phyloP scores from a whole-genome alignment of 2,329 filamentous ascomycete species.

The Lachnellula arida region DNA sequence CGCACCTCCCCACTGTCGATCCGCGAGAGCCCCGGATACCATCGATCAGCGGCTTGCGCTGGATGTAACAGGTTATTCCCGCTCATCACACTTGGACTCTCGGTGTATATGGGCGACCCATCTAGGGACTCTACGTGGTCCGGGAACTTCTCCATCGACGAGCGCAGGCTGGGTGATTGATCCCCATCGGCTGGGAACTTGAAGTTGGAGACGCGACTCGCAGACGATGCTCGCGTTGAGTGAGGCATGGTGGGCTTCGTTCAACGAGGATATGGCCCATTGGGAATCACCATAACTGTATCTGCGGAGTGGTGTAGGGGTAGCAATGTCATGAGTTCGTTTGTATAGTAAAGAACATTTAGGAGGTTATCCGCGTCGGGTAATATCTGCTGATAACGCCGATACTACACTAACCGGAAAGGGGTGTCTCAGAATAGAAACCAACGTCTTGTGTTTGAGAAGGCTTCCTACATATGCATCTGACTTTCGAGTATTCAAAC shows the following conservation, averaged over 20 bases:
- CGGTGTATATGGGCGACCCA: conserved; percentile 13
- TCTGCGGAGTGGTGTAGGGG: neutral
- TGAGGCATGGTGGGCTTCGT: conserved; percentile 35
- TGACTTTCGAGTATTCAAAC: no score
- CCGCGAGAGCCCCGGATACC: conserved; percentile 46
- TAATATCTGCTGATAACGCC: neutral
- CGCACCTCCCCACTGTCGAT: conserved; percentile 40
- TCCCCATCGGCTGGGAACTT: conserved; percentile 27
- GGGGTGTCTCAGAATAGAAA: no score
- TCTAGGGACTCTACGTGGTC: conserved; percentile 44
- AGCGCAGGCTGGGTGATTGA: conserved; percentile 18
- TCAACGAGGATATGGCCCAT: conserved; percentile 11
- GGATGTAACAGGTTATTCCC: conserved; percentile 26
- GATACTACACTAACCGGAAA: neutral
- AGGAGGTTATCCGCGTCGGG: neutral
- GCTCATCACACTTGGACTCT: conserved; percentile 16
- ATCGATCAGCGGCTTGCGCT: conserved; percentile 44
- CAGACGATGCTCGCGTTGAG: conserved; percentile 37
- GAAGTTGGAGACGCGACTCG: conserved; percentile 29
- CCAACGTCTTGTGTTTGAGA: no score
- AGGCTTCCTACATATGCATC: no score
- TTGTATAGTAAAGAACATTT: no score
- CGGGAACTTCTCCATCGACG: conserved; percentile 53
- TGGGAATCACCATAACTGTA: conserved; percentile 11
- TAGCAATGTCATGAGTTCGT: neutral